A percentile compares a stretch with the other conserved stretches of the same genome.
Conservation (phyloP, 371 early-diverging fungal species). For the Apophysomyces elegans region DNA sequence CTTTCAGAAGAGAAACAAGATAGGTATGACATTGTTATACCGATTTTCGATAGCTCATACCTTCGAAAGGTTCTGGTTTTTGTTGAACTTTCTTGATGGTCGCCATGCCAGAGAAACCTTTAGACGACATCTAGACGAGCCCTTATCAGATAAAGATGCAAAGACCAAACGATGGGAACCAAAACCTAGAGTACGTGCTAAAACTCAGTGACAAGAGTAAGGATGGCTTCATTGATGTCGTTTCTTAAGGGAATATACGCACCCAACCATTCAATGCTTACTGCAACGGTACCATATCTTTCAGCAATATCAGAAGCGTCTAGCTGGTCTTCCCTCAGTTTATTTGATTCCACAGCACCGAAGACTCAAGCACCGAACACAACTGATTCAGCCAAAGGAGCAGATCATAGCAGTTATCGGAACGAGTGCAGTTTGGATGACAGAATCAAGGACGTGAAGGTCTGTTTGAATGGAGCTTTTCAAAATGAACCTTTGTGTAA, state of each 20-base stretch:
- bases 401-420: constrained; percentile 12
- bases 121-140: constrained; percentile 28
- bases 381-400: constrained; percentile 17
- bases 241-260: constrained; percentile 16
- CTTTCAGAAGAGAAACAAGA: constrained; percentile 34
- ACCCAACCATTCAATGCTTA: constrained; percentile 24
- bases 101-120: constrained; percentile 52
- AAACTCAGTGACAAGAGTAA: neutral
- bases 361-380: neutral
- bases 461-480: neutral
- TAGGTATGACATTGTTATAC: constrained; percentile 14
- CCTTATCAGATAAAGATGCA: constrained; percentile 10
- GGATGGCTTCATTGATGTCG: neutral
- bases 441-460: constrained; percentile 29
- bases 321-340: constrained; percentile 32
- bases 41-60: neutral
- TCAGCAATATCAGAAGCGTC: constrained; percentile 20
- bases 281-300: constrained; percentile 25
- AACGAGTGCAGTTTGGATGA: constrained; percentile 29
- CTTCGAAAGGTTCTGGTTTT: constrained; percentile 48
- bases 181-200: constrained; percentile 17
- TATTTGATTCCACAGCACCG: constrained; percentile 42
- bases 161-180: constrained; percentile 23
- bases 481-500: neutral
- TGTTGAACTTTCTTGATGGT: constrained; percentile 52